Evolutionary conservation across 208 protist species (phyloP), one percentile per base, ranked within the genome.

Genomic region (Naegleria lovaniensis): DNA sequence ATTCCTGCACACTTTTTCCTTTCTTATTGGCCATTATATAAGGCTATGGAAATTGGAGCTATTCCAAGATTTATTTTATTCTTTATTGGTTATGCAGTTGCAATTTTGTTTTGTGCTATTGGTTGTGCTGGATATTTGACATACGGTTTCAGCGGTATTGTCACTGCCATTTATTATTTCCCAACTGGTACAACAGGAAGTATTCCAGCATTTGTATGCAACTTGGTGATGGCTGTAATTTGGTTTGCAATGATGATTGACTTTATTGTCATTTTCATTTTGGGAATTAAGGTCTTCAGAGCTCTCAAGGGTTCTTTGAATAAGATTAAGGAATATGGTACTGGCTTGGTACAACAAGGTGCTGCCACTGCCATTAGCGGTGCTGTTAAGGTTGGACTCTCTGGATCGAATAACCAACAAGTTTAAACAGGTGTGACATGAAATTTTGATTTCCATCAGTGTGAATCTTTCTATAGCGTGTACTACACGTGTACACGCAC

Each of bases 21-120:
- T 5, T 33, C 41, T 38, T 88, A 88, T 88, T 88, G 84, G 84
- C 84, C 84, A 58, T 88, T 88, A 16, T 88, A 88, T 38, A 29
- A 52, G 16, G 39, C 41, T 16, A 58, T 88, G 41, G 41, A 25
- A 9, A 58, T 43, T 48, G 16, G 39, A 22, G 13, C 13, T 25
- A 58, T 88, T 88, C 7, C 7, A 38, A 25, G 84, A 48, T 88
- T 88, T n/a, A 33, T 58, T 58, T 38, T 88, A 11, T 88, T 88
- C 84, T 88, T 88, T 38, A 25, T 58, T 58, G 84, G 41, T 36
- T 58, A 88, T 58, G 39, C 41, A 9, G 29, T 88, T 88, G 11
- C 84, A 58, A 58, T 88, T 58, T 11, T 88, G 5, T 88, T 58
- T 58, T 58, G 41, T 88, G 15, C n/a, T 29, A 38, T 88, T 39